Evolutionary conservation across 2,329 filamentous ascomycete genomes (phyloP).

Genomic region (Ceratocystis papillata): DNA sequence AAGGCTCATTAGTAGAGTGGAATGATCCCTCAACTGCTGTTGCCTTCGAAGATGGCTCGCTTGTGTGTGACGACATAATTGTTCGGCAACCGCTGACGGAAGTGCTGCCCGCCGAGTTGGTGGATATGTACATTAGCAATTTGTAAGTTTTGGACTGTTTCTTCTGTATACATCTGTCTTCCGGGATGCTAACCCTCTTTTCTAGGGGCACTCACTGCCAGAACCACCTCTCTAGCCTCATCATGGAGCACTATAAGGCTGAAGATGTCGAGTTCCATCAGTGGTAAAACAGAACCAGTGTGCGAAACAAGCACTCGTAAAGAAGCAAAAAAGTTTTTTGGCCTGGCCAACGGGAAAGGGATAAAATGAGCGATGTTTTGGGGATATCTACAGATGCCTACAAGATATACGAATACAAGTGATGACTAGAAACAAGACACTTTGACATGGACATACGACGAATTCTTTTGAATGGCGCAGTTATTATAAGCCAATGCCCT

Average conservation of each 20-base stretch:
- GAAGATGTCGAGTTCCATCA: constrained; percentile 57
- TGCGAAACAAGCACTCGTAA: background rate
- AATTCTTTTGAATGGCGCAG: too few relatives aligned
- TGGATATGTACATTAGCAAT: constrained; percentile 80
- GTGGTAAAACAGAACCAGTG: constrained; percentile 27
- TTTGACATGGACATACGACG: too few relatives aligned
- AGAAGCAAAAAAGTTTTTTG: background rate
- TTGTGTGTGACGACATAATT: constrained; percentile 61
- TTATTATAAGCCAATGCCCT: too few relatives aligned
- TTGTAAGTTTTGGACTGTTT: constrained; percentile 35
- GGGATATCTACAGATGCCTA: too few relatives aligned
- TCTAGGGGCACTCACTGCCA: constrained; percentile 54
- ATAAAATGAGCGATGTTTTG: too few relatives aligned
- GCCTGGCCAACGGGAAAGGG: too few relatives aligned
- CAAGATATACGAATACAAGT: too few relatives aligned
- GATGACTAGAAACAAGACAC: too few relatives aligned
- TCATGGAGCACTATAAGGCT: constrained; percentile 63
- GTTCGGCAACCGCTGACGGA: constrained; percentile 73
- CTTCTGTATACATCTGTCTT: background rate
- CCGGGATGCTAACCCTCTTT: constrained; percentile 1
- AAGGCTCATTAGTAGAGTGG: constrained; percentile 73
- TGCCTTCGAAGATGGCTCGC: constrained; percentile 63
- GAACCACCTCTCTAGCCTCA: constrained; percentile 61
- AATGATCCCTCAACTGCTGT: constrained; percentile 69
- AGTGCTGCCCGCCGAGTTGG: constrained; percentile 63